Evolutionary conservation across 352 stramenopile genomes (phyloP).

Genomic region (Phytophthora idaei): DNA sequence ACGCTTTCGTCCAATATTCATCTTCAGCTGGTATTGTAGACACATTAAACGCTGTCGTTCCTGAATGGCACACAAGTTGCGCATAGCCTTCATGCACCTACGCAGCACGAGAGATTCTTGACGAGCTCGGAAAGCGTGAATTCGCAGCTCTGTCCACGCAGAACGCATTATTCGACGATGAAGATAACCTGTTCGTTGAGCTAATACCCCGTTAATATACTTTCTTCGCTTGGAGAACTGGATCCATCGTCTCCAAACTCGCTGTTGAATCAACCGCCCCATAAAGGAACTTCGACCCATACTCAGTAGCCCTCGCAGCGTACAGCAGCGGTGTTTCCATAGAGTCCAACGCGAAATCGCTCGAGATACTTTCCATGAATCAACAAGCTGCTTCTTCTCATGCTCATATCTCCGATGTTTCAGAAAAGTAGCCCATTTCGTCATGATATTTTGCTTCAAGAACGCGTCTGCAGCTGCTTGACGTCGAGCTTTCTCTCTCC

Average conservation of each 20-base stretch:
- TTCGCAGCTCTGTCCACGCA: slow-evolving; percentile 28
- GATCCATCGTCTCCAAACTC: slow-evolving; percentile 40
- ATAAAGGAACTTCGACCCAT: slow-evolving; percentile 27
- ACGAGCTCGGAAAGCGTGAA: slow-evolving; percentile 19
- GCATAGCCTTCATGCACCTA: slow-evolving; percentile 21
- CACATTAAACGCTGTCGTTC: slow-evolving; percentile 11
- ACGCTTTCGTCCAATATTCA: slow-evolving; percentile 13
- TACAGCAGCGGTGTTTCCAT: slow-evolving; percentile 6
- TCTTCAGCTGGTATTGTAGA: slow-evolving; percentile 1
- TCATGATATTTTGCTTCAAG: slow-evolving; percentile 31
- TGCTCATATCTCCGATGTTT: slow-evolving; percentile 12
- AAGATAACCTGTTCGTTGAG: background rate
- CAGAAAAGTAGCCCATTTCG: slow-evolving; percentile 22
- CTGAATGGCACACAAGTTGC: slow-evolving; percentile 7
- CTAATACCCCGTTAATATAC: slow-evolving; percentile 9
- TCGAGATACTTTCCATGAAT: slow-evolving; percentile 26
- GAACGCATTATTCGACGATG: slow-evolving; percentile 3
- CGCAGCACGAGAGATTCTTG: slow-evolving; percentile 15
- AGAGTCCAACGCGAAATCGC: slow-evolving; percentile 7
- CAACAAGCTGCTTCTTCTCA: slow-evolving; percentile 21
- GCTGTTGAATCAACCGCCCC: slow-evolving; percentile 26
- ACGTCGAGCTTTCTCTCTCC: slow-evolving; percentile 21
- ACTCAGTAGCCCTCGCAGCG: slow-evolving; percentile 15
- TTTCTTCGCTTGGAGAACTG: slow-evolving; percentile 21
- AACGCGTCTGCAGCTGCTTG: slow-evolving; percentile 15